Conservation (phyloP, 2,329 filamentous ascomycete genomes). For the Kalmusia sp. region DNA sequence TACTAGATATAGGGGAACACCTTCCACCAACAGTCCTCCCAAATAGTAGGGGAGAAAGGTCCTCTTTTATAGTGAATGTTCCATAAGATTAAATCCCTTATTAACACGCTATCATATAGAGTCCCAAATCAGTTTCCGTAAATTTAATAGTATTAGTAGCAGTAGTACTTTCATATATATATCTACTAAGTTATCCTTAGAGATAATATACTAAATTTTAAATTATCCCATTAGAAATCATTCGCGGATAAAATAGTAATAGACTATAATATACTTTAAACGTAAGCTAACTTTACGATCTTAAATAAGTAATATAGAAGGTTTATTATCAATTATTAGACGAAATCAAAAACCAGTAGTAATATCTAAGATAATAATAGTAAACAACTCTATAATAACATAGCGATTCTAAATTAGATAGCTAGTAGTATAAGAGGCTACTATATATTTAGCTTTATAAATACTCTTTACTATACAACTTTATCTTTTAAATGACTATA, state of each 20-base stretch:
- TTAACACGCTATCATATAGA: not conserved
- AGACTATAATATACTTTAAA: constrained; percentile 13
- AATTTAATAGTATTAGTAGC: not conserved
- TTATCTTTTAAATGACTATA: constrained; percentile 26
- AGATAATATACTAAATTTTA: not conserved
- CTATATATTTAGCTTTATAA: constrained; percentile 27
- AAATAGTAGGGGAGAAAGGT: not conserved
- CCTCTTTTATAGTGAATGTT: not conserved
- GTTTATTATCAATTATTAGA: constrained; percentile 14
- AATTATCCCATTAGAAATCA: not conserved
- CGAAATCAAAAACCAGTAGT: too few species aligned
- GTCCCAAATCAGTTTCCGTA: not conserved
- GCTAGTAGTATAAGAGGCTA: constrained; percentile 5
- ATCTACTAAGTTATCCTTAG: constrained; percentile 4
- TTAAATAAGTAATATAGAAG: constrained; percentile 5
- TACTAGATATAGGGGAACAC: too few species aligned
- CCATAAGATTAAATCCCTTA: not conserved
- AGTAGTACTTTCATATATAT: constrained; percentile 9
- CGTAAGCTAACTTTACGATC: constrained; percentile 2
- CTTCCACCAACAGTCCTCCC: constrained; percentile 3
- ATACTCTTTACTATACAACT: constrained; percentile 19
- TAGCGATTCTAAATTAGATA: constrained; percentile 9
- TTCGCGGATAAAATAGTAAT: constrained; percentile 10
- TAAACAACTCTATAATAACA: constrained; percentile 2
- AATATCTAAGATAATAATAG: not conserved